A percentile compares a stretch with the other conserved stretches of the same genome.
Evolutionary conservation across 169 alveolate species (phyloP).

Genomic region (Fabrea salina): DNA sequence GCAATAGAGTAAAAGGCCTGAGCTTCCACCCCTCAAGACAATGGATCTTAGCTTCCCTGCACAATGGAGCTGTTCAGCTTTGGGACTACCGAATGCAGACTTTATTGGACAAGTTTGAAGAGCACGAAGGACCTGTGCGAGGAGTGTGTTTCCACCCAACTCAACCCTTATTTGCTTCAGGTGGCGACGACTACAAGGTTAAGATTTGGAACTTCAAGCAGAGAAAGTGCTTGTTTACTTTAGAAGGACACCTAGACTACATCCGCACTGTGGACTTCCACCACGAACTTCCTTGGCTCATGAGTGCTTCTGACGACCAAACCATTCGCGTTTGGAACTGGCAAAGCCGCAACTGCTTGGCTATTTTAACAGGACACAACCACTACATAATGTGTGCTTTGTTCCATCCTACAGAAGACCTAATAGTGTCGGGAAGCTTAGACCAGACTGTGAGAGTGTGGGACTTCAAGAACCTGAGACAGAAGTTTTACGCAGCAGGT

Average conservation of each 20-base stretch:
- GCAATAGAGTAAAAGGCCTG: constrained; percentile 94
- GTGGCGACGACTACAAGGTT: constrained; percentile 95
- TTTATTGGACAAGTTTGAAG: constrained; percentile 80
- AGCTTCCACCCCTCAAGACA: constrained; percentile 95
- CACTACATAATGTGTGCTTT: constrained; percentile 97
- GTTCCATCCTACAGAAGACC: constrained; percentile 93
- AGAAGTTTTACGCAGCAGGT: constrained; percentile 84
- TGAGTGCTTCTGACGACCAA: constrained; percentile 94
- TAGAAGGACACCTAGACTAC: constrained; percentile 95
- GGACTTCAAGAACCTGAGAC: constrained; percentile 92
- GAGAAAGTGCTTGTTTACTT: constrained; percentile 84
- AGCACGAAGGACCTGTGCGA: constrained; percentile 97
- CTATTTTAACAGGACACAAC: constrained; percentile 93
- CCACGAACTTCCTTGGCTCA: constrained; percentile 95
- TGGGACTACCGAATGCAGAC: constrained; percentile 91
- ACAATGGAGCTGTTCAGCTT: constrained; percentile 92
- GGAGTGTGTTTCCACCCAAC: constrained; percentile 92
- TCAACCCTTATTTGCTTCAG: constrained; percentile 95
- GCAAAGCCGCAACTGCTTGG: constrained; percentile 86
- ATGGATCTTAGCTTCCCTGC: constrained; percentile 93
- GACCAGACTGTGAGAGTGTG: constrained; percentile 95
- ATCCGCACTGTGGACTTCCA: constrained; percentile 95
- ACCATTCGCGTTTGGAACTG: constrained; percentile 97
- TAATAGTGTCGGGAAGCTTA: constrained; percentile 91
- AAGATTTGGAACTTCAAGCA: constrained; percentile 67